phyloP scores from a whole-genome alignment of 202 grass and related monocot genomes.

The Setaria viridis region DNA sequence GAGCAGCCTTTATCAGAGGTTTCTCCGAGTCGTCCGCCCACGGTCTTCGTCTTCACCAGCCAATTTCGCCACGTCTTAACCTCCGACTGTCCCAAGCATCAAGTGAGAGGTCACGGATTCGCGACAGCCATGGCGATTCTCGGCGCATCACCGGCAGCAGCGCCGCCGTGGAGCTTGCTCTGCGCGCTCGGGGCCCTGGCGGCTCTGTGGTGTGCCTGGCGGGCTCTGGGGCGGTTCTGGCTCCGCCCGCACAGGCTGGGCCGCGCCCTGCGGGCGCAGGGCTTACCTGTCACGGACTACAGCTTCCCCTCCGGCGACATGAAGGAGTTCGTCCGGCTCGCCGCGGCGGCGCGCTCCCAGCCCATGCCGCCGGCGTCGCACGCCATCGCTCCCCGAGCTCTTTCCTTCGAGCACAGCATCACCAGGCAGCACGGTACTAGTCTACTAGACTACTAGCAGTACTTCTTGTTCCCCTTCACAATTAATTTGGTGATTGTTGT shows the following conservation, averaged over 20 bases:
- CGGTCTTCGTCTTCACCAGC: not conserved
- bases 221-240: constrained; percentile 45
- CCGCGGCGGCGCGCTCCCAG: constrained; percentile 35
- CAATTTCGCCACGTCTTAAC: not conserved
- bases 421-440: constrained; percentile 53
- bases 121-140: constrained; percentile 8
- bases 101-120: not conserved
- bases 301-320: constrained; percentile 57
- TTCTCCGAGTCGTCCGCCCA: not conserved
- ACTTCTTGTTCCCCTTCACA: not conserved
- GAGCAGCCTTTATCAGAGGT: not conserved
- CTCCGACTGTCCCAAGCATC: not conserved
- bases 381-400: constrained; percentile 44
- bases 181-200: constrained; percentile 38
- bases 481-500: not conserved
- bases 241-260: constrained; percentile 52
- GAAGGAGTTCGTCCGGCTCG: constrained; percentile 49
- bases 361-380: constrained; percentile 69
- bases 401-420: constrained; percentile 38
- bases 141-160: not conserved
- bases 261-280: constrained; percentile 55
- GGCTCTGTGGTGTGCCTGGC: constrained; percentile 27
- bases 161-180: constrained; percentile 49
- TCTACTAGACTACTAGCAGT: not conserved
- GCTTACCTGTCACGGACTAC: constrained; percentile 58